These are phyloP conservation scores for Arabidopsis thaliana DNA, from an alignment of 345 rosid species.

Conservation along the genomic window DNA sequence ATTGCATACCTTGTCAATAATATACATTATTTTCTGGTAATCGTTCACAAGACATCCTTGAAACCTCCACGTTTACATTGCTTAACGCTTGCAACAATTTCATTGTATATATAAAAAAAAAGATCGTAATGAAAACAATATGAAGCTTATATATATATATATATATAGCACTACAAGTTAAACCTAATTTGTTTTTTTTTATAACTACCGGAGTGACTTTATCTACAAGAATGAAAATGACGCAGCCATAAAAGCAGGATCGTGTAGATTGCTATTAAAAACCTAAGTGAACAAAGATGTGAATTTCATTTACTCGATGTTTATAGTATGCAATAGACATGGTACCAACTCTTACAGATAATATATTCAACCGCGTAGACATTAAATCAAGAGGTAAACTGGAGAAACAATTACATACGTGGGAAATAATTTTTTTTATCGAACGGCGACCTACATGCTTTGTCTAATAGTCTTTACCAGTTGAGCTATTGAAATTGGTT, in stretches of 20 bases:
- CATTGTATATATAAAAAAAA: background rate
- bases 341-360: constrained; percentile 15
- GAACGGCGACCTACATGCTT: too few species aligned
- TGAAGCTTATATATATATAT: constrained; percentile 6
- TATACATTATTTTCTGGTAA: constrained; percentile 22
- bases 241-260: constrained; percentile 14
- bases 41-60: constrained; percentile 27
- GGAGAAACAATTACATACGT: background rate
- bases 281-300: background rate
- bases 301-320: too few species aligned
- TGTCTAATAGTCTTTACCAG: too few species aligned
- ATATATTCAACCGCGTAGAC: background rate
- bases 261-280: constrained; percentile 5
- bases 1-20: background rate
- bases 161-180: constrained; percentile 14
- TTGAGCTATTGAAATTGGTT: too few species aligned
- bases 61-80: constrained; percentile 6
- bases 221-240: constrained; percentile 20
- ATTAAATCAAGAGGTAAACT: background rate
- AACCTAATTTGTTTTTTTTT: constrained; percentile 13
- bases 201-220: constrained; percentile 1
- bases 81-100: constrained; percentile 14
- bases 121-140: background rate
- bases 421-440: too few species aligned
- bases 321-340: constrained; percentile 28